Conservation (phyloP, 495 filamentous ascomycete genomes). For the Penicillium bovifimosum region DNA sequence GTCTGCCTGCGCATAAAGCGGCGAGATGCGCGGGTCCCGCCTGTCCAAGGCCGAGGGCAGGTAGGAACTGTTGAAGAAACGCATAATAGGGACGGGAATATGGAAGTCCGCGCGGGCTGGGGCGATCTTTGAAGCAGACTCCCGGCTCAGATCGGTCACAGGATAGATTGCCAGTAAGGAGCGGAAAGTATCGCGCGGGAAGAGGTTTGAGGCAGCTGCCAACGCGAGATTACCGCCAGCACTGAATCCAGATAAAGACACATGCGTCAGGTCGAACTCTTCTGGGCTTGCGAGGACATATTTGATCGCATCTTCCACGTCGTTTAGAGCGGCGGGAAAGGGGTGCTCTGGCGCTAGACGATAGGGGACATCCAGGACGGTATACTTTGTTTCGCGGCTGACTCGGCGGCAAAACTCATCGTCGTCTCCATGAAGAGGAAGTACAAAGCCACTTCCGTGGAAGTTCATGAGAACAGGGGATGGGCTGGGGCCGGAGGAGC, state of each 20-base stretch:
- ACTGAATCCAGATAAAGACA: constrained; percentile 44
- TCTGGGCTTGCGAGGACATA: constrained; percentile 29
- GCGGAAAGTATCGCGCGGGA: constrained; percentile 36
- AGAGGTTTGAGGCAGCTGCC: constrained; percentile 29
- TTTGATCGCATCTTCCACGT: constrained; percentile 48
- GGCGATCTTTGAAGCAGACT: constrained; percentile 18
- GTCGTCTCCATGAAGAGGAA: constrained; percentile 40
- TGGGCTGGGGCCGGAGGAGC: constrained; percentile 19
- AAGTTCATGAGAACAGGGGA: constrained; percentile 42
- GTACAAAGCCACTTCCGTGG: constrained; percentile 40
- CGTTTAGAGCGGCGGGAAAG: constrained; percentile 71
- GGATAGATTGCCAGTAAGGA: constrained; percentile 41
- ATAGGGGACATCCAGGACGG: constrained; percentile 58
- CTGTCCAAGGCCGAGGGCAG: constrained; percentile 27
- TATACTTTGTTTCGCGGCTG: constrained; percentile 31
- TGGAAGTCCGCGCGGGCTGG: constrained; percentile 21
- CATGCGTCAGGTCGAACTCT: constrained; percentile 29
- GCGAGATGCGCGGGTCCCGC: constrained; percentile 44
- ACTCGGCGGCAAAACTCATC: constrained; percentile 38
- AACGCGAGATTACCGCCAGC: constrained; percentile 44
- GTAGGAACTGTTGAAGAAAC: constrained; percentile 32
- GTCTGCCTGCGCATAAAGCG: constrained; percentile 31
- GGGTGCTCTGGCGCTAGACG: constrained; percentile 72
- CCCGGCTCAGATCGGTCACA: constrained; percentile 27
- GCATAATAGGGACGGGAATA: constrained; percentile 22